Percentiles rank a stretch among this genome's conserved stretches.
Conservation (phyloP, 2,329 filamentous ascomycete species). For the Graphiopsis chlorocephala region DNA sequence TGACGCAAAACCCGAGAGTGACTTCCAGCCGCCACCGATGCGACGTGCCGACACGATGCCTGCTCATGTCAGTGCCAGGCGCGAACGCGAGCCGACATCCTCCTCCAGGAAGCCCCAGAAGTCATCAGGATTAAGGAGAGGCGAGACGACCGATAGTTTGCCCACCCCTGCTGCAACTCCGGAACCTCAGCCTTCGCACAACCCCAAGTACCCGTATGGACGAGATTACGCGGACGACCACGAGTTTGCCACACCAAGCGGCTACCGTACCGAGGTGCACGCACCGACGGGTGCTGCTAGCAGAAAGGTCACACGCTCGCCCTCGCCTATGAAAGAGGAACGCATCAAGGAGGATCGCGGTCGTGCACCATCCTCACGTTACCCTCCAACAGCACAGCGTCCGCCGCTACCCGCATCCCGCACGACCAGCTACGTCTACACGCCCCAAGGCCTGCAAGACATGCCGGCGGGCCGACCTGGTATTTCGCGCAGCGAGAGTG, state of each 20-base stretch:
- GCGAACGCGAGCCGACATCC: constrained; percentile 16
- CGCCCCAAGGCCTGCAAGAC: constrained; percentile 20
- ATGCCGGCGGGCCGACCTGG: constrained; percentile 19
- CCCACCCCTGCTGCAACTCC: constrained; percentile 30
- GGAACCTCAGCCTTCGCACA: constrained; percentile 20
- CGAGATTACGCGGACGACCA: constrained; percentile 31
- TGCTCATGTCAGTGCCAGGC: constrained; percentile 11
- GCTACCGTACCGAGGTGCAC: constrained; percentile 28
- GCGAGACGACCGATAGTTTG: constrained; percentile 26
- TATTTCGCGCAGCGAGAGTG: constrained; percentile 20
- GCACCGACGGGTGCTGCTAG: constrained; percentile 16
- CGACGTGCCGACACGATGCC: constrained; percentile 46
- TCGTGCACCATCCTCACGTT: constrained; percentile 26
- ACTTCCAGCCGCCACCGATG: constrained; percentile 36
- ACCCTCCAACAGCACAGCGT: constrained; percentile 20
- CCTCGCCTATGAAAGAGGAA: constrained; percentile 26
- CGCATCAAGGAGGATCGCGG: constrained; percentile 8
- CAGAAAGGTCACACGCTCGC: constrained; percentile 27
- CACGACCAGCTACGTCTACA: constrained; percentile 31
- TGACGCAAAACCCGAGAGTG: constrained; percentile 26
- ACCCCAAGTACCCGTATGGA: constrained; percentile 26
- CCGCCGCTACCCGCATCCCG: constrained; percentile 23
- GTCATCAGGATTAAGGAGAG: constrained; percentile 25
- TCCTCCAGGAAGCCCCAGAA: constrained; percentile 21
- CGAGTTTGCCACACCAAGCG: constrained; percentile 32